These are phyloP conservation scores for Tylopilus sp. DNA, from an alignment of 1,284 basidiomycete species.

Conservation along the genomic window DNA sequence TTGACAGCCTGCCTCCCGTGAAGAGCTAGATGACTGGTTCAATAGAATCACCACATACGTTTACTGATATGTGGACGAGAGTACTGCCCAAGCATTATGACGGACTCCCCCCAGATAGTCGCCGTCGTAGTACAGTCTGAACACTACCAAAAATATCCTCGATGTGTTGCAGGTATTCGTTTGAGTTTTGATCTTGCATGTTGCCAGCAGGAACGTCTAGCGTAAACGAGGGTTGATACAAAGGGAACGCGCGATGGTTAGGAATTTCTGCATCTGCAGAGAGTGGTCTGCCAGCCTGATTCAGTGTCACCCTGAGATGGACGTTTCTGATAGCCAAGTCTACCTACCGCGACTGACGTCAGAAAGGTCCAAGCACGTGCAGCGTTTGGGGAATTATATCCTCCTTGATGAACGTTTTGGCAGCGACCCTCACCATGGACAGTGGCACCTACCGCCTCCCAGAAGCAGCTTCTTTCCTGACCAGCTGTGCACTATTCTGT, in stretches of 20 bases:
- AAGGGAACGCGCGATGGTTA: slow-evolving; percentile 62
- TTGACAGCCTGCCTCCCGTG: slow-evolving; percentile 29
- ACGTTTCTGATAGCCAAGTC: neutral
- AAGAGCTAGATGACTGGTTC: neutral
- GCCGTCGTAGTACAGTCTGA: slow-evolving; percentile 13
- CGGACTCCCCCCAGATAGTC: slow-evolving; percentile 5
- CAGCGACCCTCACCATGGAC: neutral
- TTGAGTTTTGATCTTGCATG: slow-evolving; percentile 69
- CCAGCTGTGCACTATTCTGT: slow-evolving; percentile 57
- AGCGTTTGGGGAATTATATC: slow-evolving; percentile 78
- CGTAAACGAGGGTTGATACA: slow-evolving; percentile 76
- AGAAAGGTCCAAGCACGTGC: slow-evolving; percentile 83
- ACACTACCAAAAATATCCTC: slow-evolving; percentile 28
- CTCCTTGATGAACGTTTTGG: slow-evolving; percentile 45
- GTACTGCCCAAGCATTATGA: neutral
- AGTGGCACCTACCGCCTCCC: slow-evolving; percentile 51
- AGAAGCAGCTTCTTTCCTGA: slow-evolving; percentile 56
- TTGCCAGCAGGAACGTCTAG: slow-evolving; percentile 71
- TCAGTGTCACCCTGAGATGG: neutral
- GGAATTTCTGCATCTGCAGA: slow-evolving; percentile 63
- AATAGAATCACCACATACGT: neutral
- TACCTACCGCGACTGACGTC: slow-evolving; percentile 63
- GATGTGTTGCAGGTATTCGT: slow-evolving; percentile 46
- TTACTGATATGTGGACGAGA: neutral
- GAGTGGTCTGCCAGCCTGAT: slow-evolving; percentile 52